Percentiles rank a stretch among this genome's conserved stretches.
Evolutionary conservation across 1,139 yeast genomes (phyloP).

Genomic region (Trichomonascaceae sp.): DNA sequence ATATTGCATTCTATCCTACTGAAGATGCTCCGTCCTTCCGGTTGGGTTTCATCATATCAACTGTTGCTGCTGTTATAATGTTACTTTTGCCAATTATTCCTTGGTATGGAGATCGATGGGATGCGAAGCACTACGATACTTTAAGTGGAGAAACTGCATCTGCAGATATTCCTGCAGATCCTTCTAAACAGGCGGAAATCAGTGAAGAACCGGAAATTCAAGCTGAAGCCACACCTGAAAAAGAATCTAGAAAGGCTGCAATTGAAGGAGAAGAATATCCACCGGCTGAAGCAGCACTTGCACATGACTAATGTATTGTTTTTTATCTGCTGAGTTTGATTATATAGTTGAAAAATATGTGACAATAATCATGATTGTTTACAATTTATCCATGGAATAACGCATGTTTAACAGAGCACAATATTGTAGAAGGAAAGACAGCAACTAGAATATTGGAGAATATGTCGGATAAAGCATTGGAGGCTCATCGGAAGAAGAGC

Average conservation of each 20-base stretch:
- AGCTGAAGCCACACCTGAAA: neutral
- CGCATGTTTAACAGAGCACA: neutral
- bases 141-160: neutral
- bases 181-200: neutral
- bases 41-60: conserved; percentile 34
- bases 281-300: neutral
- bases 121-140: conserved; percentile 14
- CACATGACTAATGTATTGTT: neutral
- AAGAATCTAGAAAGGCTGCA: neutral
- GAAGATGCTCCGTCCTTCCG: conserved; percentile 35
- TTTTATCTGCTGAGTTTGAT: neutral
- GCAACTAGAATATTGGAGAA: no score
- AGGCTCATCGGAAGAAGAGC: no score
- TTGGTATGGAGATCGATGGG: conserved; percentile 23
- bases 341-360: neutral
- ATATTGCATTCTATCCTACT: conserved; percentile 39
- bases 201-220: neutral
- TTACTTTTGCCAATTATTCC: conserved; percentile 33
- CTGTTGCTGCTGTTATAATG: conserved; percentile 34
- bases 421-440: no score
- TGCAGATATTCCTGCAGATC: neutral
- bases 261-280: neutral
- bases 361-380: neutral
- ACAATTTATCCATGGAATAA: neutral
- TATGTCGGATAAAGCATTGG: no score